Evolutionary conservation across 345 rosid species (phyloP).

Genomic region (Populus ilicifolia): DNA sequence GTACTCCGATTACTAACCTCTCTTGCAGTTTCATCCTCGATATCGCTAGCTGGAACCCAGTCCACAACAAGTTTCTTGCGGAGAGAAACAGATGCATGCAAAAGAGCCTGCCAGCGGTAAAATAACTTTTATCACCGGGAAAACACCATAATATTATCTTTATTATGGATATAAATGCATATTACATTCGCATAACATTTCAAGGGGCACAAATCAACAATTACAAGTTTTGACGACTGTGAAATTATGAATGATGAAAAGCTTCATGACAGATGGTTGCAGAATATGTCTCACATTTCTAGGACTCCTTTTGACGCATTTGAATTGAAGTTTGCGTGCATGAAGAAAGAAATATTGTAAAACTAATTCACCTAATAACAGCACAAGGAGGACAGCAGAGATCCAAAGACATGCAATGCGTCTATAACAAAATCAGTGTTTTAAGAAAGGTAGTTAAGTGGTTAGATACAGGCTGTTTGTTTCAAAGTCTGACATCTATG

Average conservation of each 20-base stretch:
- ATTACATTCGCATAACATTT: not conserved
- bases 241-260: not conserved
- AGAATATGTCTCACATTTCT: not conserved
- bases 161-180: not conserved
- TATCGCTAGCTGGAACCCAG: slow-evolving; percentile 97
- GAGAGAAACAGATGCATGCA: slow-evolving; percentile 86
- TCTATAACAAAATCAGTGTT: no score
- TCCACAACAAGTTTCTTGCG: slow-evolving; percentile 74
- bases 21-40: slow-evolving; percentile 74
- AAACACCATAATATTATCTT: not conserved
- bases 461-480: not conserved
- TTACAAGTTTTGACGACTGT: not conserved
- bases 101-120: slow-evolving; percentile 60
- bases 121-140: not conserved
- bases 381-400: not conserved
- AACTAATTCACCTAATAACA: not conserved
- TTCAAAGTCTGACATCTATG: not conserved
- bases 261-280: not conserved
- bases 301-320: not conserved
- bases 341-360: not conserved
- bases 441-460: not conserved
- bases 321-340: not conserved
- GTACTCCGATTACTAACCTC: slow-evolving; percentile 30
- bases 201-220: not conserved
- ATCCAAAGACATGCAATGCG: not conserved